phyloP scores from a whole-genome alignment of 1,284 basidiomycete species.

The Boletellus dicymbophilus region DNA sequence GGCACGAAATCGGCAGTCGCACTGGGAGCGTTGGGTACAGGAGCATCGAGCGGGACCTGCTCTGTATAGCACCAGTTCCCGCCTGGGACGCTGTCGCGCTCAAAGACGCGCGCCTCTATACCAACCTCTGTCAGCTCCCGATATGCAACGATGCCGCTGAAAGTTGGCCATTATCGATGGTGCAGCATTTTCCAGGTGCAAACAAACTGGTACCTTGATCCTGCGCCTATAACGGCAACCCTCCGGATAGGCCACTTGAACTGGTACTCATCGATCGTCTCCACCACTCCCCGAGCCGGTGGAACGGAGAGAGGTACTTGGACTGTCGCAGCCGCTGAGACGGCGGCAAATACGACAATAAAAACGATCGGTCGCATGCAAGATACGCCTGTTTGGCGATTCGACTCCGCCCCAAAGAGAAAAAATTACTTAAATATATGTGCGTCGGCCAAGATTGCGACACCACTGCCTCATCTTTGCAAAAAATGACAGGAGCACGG shows the following conservation, averaged over 20 bases:
- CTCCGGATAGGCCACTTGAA: conserved; percentile 16
- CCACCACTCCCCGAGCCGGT: not conserved
- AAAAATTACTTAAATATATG: too few species aligned
- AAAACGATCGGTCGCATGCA: not conserved
- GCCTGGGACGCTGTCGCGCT: conserved; percentile 12
- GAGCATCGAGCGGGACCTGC: not conserved
- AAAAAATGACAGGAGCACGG: too few species aligned
- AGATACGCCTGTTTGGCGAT: too few species aligned
- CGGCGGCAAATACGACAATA: conserved; percentile 4
- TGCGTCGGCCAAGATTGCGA: too few species aligned
- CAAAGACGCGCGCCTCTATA: conserved; percentile 17
- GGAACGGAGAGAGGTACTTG: conserved; percentile 4
- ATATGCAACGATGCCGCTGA: conserved; percentile 13
- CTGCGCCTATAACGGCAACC: conserved; percentile 20
- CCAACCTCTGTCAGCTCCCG: conserved; percentile 14
- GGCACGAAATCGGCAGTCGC: conserved; percentile 8
- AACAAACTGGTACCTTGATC: conserved; percentile 7
- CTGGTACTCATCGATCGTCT: conserved; percentile 3
- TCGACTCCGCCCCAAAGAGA: too few species aligned
- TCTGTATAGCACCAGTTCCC: conserved; percentile 14
- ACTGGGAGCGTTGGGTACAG: not conserved
- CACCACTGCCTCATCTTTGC: too few species aligned
- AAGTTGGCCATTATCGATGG: not conserved
- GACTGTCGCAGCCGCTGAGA: not conserved
- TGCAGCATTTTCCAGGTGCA: not conserved